Evolutionary conservation across 345 rosid genomes (phyloP), one percentile per base, ranked within the genome.

Genomic region (Angophora floribunda): DNA sequence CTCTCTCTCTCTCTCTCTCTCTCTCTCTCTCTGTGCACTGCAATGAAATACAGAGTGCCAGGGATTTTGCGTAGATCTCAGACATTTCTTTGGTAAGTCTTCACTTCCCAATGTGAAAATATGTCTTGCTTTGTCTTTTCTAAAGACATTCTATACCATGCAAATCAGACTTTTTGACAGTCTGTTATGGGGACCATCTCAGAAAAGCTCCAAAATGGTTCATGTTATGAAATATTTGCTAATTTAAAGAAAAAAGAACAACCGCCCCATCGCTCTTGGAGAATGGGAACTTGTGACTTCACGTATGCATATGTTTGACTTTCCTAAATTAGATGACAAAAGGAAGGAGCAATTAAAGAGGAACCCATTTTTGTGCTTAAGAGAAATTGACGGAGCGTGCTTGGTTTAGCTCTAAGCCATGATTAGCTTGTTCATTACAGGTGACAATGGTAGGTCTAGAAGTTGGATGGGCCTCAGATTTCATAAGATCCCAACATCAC

Each of bases 341-440:
- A 52, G 87, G 78, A 86, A 47, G 65, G 86, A 86, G 15, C 41
- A 14, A 86, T 22, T 70, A 90, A 82, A 67, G 89, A 87, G 90
- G 89, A 89, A 87, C 86, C 86, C 86, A 88, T 57, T 90, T 90
- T 89, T 91, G 87, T 84, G 91, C 61, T 90, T n/a, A 36, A 86
- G 93, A 90, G 89, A 88, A 92, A 85, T 50, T 87, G 85, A 91
- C 85, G 87, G 90, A 87, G 91, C 89, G 86, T 90, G 88, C 51
- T 92, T 91, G 59, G 89, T 90, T 93, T 90, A 91, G 89, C 86
- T 44, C 89, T 91, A 88, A 86, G 30, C 91, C 90, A 91, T 92
- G 89, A 93, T 95, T 93, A 89, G 92, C 87, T 90, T 87, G 87
- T 87, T 90, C 80, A 88, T 90, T 57, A 88, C 88, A 21, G 47